Conservation (phyloP, 2,329 filamentous ascomycete genomes). For the Fusarium acutatum region DNA sequence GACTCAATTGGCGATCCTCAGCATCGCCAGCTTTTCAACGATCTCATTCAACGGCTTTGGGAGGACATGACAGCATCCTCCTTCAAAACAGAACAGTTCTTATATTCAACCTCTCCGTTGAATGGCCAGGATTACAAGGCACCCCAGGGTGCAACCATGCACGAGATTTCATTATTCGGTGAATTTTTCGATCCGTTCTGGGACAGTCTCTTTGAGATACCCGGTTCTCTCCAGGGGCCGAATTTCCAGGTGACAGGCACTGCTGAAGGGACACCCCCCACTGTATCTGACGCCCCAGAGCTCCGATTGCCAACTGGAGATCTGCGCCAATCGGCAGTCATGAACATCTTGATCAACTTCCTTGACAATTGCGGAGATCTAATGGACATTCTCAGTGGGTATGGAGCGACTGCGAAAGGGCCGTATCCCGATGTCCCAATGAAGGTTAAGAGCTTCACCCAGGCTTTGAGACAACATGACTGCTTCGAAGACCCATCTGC, state of each 20-base stretch:
- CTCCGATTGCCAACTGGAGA: accelerated
- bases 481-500: accelerated
- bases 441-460: accelerated
- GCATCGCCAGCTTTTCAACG: background rate
- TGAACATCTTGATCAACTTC: background rate
- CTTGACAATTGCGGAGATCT: background rate
- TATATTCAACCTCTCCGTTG: accelerated
- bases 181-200: background rate
- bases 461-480: accelerated
- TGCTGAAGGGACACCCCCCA: background rate
- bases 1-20: background rate
- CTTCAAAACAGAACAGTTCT: accelerated
- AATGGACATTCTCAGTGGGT: accelerated
- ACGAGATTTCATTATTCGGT: background rate
- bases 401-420: accelerated
- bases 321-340: background rate
- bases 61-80: no score
- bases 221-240: accelerated
- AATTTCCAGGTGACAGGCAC: accelerated
- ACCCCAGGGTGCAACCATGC: background rate
- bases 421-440: accelerated
- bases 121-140: no score
- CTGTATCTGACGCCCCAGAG: accelerated
- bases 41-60: background rate
- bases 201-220: accelerated